Evolutionary conservation across 2,329 filamentous ascomycete species (phyloP), one percentile per base, ranked within the genome.

Genomic region (Fusarium coicis): DNA sequence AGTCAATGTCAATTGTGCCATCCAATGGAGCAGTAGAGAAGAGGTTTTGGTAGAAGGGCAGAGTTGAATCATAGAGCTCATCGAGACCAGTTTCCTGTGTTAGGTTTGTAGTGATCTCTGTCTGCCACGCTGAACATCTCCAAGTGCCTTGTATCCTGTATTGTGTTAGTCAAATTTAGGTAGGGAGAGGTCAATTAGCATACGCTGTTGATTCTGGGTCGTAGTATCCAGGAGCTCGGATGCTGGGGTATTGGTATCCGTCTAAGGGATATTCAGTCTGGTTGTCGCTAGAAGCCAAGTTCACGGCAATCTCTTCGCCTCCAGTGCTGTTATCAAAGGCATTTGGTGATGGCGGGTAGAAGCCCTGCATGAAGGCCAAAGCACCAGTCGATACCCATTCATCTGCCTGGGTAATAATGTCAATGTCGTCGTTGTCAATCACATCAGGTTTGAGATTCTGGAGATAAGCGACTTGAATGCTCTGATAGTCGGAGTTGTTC

Each of bases 201-300:
- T 79, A 88, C 88, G 80, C 84, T 42, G 86, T 80, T 18, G 84
- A 86, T 23, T 82, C 80, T 16, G 80, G 83, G 63, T 89, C 87
- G 10, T 80, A 73, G 2, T 69, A 80, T 3, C 86, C 83, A 12
- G 91, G 80, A 1, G 88, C 87, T 49, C 87, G 83, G 42, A 97
- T 84, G 3, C 89, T 89, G 23, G 96, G 92, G 73, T 97, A 90
- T 79, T 97, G 95, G 79, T 95, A 97, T 15, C 94, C 94, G 60
- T 88, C 84, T 76, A 97, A 81, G 0, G 95, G 95, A 44, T 89
- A 89, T 32, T 90, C 83, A 10, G 93, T 83, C 5, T 84, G 81
- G 9, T 87, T 89, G 16, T 90, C 72, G 28, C 67, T 60, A 5
- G 63, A 43, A 9, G 61, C 60, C 39, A 77, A 74, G 47, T 81